phyloP scores from a whole-genome alignment of 768 basidiomycete genomes.

The Lentinula raphanica region DNA sequence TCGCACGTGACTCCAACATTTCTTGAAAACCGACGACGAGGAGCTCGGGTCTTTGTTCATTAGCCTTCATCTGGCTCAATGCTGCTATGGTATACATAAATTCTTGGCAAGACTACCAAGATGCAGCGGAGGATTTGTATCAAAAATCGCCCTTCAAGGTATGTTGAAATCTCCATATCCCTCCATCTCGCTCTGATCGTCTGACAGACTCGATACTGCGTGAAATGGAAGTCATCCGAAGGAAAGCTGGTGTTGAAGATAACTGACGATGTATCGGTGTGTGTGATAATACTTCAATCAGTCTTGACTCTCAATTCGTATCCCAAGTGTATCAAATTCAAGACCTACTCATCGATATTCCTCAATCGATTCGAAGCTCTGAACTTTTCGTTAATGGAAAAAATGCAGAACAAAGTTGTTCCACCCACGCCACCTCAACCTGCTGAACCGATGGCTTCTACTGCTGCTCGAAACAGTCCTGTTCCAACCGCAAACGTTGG shows the following conservation, averaged over 20 bases:
- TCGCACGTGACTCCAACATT: background rate
- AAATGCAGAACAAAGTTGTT: constrained; percentile 67
- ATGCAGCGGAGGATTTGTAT: constrained; percentile 86
- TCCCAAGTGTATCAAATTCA: constrained; percentile 91
- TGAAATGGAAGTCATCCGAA: constrained; percentile 86
- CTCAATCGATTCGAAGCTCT: constrained; percentile 95
- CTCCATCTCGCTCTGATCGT: background rate
- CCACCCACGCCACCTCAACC: constrained; percentile 23
- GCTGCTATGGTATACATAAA: constrained; percentile 76
- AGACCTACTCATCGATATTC: constrained; percentile 90
- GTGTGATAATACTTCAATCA: constrained; percentile 21
- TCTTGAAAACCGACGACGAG: background rate
- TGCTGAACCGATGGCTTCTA: constrained; percentile 10
- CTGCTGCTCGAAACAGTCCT: constrained; percentile 17
- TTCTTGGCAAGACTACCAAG: constrained; percentile 86
- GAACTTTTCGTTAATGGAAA: constrained; percentile 79
- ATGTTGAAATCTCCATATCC: constrained; percentile 18
- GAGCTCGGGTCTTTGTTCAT: background rate
- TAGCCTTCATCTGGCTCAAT: background rate
- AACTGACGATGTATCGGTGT: constrained; percentile 83
- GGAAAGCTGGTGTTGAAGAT: constrained; percentile 90
- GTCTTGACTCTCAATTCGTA: background rate
- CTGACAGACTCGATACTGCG: constrained; percentile 76
- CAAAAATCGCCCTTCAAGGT: constrained; percentile 74
- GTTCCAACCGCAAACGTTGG: constrained; percentile 5